These are phyloP conservation scores for Candida buenavistaensis DNA, from an alignment of 1,139 yeast genomes.

Conservation along the genomic window DNA sequence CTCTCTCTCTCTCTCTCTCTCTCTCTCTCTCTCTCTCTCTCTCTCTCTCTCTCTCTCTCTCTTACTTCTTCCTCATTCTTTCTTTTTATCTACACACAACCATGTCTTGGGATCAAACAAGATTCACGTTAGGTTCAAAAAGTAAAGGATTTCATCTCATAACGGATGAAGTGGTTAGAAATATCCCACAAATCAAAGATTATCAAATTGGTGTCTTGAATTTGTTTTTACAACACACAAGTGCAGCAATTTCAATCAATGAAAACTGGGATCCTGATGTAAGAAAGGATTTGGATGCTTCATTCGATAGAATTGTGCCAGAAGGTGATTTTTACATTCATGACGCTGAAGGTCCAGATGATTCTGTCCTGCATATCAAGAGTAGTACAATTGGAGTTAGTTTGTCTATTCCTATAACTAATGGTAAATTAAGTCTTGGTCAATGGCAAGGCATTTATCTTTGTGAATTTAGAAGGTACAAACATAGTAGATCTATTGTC, in stretches of 20 bases:
- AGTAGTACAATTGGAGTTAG: conserved; percentile 66
- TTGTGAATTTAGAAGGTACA: conserved; percentile 66
- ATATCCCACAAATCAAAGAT: conserved; percentile 59
- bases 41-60: background rate
- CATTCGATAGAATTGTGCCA: conserved; percentile 67
- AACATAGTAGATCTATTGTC: conserved; percentile 63
- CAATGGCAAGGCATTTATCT: conserved; percentile 86
- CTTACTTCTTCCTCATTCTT: background rate
- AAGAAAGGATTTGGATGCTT: conserved; percentile 62
- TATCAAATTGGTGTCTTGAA: conserved; percentile 66
- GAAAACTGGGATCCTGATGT: conserved; percentile 85
- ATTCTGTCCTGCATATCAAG: conserved; percentile 81
- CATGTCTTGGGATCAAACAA: conserved; percentile 52
- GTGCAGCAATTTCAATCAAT: conserved; percentile 73
- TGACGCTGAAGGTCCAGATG: conserved; percentile 77
- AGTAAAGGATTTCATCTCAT: conserved; percentile 69
- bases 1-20: too few relatives aligned
- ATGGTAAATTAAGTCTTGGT: conserved; percentile 69
- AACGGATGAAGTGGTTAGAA: conserved; percentile 59
- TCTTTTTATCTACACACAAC: background rate
- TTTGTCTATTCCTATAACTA: conserved; percentile 63
- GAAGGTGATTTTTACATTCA: conserved; percentile 66
- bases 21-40: too few relatives aligned
- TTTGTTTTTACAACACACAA: conserved; percentile 74
- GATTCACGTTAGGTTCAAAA: conserved; percentile 57